Percentiles rank a stretch among this genome's conserved stretches.
These are phyloP conservation scores for Trichocomaceae sp. DNA, from an alignment of 2,329 filamentous ascomycete genomes.

Conservation along the genomic window DNA sequence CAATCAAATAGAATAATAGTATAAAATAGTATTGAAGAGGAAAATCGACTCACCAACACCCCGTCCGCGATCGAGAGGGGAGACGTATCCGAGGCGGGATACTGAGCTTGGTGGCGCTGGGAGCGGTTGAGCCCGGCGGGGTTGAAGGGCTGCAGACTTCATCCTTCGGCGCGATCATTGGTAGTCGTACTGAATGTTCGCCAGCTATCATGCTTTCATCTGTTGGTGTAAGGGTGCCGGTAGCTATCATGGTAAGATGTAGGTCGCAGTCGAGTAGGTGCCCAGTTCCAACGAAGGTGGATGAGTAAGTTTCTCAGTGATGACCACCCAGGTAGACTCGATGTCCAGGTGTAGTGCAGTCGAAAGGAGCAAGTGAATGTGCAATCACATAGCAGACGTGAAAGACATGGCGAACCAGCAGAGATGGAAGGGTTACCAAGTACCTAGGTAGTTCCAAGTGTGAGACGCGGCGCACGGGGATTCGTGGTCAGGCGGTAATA, in stretches of 20 bases:
- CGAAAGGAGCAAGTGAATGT: not conserved
- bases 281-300: not conserved
- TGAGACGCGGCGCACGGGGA: not conserved
- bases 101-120: conserved; percentile 22
- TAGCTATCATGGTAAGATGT: conserved; percentile 26
- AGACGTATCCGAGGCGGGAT: conserved; percentile 40
- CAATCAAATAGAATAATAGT: conserved; percentile 3
- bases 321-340: too few relatives aligned
- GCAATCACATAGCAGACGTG: not conserved
- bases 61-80: conserved; percentile 48
- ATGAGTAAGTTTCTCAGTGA: not conserved
- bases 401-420: not conserved
- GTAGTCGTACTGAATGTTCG: conserved; percentile 34
- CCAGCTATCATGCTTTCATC: conserved; percentile 31
- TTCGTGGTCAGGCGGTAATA: not conserved
- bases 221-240: conserved; percentile 32
- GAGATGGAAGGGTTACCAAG: not conserved
- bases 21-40: too few relatives aligned
- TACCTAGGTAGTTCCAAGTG: too few relatives aligned
- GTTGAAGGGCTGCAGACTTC: conserved; percentile 27
- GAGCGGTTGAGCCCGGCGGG: conserved; percentile 27
- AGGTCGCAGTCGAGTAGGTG: not conserved
- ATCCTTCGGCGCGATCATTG: conserved; percentile 42
- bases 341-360: not conserved
- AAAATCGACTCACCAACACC: conserved; percentile 42